Conservation (phyloP, 2,329 filamentous ascomycete genomes). For the Fusarium albosuccineum region DNA sequence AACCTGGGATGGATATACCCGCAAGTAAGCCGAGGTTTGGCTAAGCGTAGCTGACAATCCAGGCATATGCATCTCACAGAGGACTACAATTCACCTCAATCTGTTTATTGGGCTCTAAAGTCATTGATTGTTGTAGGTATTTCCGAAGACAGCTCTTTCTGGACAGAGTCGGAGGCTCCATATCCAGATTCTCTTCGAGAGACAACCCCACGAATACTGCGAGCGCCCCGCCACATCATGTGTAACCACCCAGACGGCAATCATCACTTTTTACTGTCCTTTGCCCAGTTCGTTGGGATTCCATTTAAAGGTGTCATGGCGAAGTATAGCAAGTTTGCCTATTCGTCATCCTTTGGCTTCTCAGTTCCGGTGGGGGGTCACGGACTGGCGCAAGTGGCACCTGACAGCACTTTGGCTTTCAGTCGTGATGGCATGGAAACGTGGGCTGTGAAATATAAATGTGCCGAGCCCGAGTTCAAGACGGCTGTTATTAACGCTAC, state of each 20-base stretch:
- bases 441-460: conserved; percentile 2
- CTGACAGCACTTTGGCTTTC: conserved; percentile 40
- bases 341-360: conserved; percentile 60
- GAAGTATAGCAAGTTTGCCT: conserved; percentile 60
- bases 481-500: background rate
- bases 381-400: conserved; percentile 37
- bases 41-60: conserved; percentile 41
- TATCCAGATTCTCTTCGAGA: background rate
- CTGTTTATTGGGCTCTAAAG: conserved; percentile 66
- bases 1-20: conserved; percentile 1
- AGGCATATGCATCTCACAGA: conserved; percentile 66
- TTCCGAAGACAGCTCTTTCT: background rate
- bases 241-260: conserved; percentile 48
- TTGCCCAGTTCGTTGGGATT: conserved; percentile 17
- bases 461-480: background rate
- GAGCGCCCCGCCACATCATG: conserved; percentile 56
- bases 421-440: conserved; percentile 1
- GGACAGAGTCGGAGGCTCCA: background rate
- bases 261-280: conserved; percentile 31
- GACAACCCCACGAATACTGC: background rate
- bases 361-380: conserved; percentile 53
- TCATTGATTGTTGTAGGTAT: conserved; percentile 56
- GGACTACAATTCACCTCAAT: conserved; percentile 68
- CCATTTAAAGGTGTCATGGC: conserved; percentile 36
- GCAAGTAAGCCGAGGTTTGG: background rate